Evolutionary conservation across 2,329 filamentous ascomycete species (phyloP), one percentile per base, ranked within the genome.

Genomic region (Paraconiothyrium brasiliense): DNA sequence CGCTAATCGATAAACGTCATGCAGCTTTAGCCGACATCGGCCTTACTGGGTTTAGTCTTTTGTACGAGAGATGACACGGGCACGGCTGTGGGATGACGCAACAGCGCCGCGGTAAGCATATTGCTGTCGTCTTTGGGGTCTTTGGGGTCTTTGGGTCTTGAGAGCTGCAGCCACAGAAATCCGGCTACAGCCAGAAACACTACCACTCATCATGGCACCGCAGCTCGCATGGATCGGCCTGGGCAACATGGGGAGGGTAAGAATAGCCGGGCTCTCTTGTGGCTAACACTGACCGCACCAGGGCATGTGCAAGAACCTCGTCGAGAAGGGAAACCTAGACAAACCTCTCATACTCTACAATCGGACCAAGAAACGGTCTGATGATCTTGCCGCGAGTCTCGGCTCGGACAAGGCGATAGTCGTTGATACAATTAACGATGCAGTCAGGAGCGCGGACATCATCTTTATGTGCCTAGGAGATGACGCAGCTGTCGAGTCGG

Each of bases 201-300:
- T 34, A 44, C 4, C 7, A 39, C 2, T 54, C 51, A 35, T 20
- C 27, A 82, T 82, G 80, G 74, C 79, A 54, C 78, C 78, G 50
- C 87, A 86, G 78, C 73, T 95, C 55, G 84, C 92, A 70, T 96
- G 89, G 88, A 88, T 96, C 58, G 93, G 93, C 60, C 85, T 97
- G 54, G 93, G 93, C 56, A 96, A 96, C 77, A 97, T 97, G 88
- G 93, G 92, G 67, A 86, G 89, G 74, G 91, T 91, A 82, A 82
- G 86, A 65, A 44, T 58, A 65, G 44, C 63, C 65, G 57, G 59
- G 24, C 37, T 13, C 14, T 14, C 27, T 8, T 16, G 7, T 20
- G 24, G 24, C 43, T 35, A 10, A 16, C 41, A 59, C 49, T 51
- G 35, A 59, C 60, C 46, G 6, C 16, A 8, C 4, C 44, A 71